Evolutionary conservation across 768 basidiomycete species (phyloP).

Genomic region (Lentinula edodes): DNA sequence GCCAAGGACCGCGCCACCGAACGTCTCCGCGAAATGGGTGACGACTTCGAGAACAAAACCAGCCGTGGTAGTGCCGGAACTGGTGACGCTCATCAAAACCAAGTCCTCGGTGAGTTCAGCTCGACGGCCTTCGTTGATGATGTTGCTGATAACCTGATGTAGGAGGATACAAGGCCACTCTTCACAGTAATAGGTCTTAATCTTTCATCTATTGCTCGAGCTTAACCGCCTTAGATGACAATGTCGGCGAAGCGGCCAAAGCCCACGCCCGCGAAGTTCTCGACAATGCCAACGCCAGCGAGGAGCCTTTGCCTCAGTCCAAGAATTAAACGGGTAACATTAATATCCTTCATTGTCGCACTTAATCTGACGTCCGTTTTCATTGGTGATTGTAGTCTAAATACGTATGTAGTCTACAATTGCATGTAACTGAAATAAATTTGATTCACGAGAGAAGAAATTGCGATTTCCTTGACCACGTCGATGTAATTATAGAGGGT

Average conservation of each 20-base stretch:
- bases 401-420: too few relatives aligned
- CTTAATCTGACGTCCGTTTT: background rate
- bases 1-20: slow-evolving; percentile 44
- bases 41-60: background rate
- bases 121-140: too few relatives aligned
- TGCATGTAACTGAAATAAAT: too few relatives aligned
- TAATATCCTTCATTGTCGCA: background rate
- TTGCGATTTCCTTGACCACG: too few relatives aligned
- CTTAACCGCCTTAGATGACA: background rate
- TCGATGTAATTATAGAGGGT: too few relatives aligned
- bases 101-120: background rate
- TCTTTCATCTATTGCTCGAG: background rate
- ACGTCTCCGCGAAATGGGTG: slow-evolving; percentile 28
- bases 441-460: too few relatives aligned
- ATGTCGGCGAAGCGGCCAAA: background rate
- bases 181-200: background rate
- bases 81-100: background rate
- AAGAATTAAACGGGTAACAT: background rate
- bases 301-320: background rate
- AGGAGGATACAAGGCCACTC: background rate
- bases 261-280: background rate
- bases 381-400: too few relatives aligned
- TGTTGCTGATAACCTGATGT: background rate
- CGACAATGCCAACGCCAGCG: background rate
- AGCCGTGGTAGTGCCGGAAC: background rate